Percentiles rank a stretch among this genome's conserved stretches.
Conservation (phyloP, 2,329 filamentous ascomycete species). For the Fusarium udum region DNA sequence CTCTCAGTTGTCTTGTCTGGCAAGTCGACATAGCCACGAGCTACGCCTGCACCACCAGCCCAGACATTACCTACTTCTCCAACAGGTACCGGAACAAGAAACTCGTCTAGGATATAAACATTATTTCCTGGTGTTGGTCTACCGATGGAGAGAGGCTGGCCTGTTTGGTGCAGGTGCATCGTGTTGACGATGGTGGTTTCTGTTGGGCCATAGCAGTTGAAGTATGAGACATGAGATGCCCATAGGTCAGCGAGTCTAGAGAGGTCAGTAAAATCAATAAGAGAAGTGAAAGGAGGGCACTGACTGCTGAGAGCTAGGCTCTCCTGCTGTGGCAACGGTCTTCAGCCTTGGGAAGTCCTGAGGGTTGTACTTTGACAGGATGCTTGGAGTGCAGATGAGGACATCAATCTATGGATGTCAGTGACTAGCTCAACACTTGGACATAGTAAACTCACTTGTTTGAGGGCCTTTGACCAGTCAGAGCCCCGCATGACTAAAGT, state of each 20-base stretch:
- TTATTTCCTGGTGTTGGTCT: slow-evolving; percentile 65
- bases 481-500: slow-evolving; percentile 62
- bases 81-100: slow-evolving; percentile 53
- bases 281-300: neutral
- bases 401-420: slow-evolving; percentile 56
- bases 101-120: slow-evolving; percentile 63
- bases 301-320: slow-evolving; percentile 58
- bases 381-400: slow-evolving; percentile 64
- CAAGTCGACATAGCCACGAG: slow-evolving; percentile 64
- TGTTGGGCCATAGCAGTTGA: slow-evolving; percentile 68
- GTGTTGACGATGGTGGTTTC: slow-evolving; percentile 70
- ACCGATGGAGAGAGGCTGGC: slow-evolving; percentile 63
- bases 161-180: slow-evolving; percentile 49
- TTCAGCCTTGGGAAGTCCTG: slow-evolving; percentile 60
- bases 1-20: slow-evolving; percentile 59
- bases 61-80: slow-evolving; percentile 64
- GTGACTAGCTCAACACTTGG: accelerated
- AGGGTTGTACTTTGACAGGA: slow-evolving; percentile 60
- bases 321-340: slow-evolving; percentile 62
- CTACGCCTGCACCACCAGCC: slow-evolving; percentile 63
- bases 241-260: slow-evolving; percentile 61
- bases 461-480: slow-evolving; percentile 58
- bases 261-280: neutral
- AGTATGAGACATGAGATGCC: slow-evolving; percentile 58
- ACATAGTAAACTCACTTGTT: slow-evolving; percentile 47